A percentile compares a stretch with the other conserved stretches of the same genome.
Evolutionary conservation across 768 basidiomycete genomes (phyloP).

Genomic region (Cyclocybe cylindracea): DNA sequence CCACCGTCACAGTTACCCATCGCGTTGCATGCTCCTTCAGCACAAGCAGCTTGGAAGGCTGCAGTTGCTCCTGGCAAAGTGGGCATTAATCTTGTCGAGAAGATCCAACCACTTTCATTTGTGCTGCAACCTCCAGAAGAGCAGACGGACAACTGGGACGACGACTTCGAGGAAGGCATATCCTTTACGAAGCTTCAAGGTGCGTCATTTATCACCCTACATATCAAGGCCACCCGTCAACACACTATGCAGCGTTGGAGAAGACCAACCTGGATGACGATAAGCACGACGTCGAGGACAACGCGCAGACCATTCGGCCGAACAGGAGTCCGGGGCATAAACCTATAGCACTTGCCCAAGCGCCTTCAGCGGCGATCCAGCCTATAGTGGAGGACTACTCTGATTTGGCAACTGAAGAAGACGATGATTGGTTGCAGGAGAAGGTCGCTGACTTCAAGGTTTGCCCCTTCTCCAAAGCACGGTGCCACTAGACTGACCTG

Average conservation of each 20-base stretch:
- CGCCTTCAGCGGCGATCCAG: slow-evolving; percentile 60
- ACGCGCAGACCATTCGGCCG: slow-evolving; percentile 79
- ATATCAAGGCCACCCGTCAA: neutral
- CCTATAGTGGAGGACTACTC: slow-evolving; percentile 91
- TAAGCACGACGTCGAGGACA: slow-evolving; percentile 62
- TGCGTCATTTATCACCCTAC: slow-evolving; percentile 14
- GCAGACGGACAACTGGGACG: slow-evolving; percentile 96
- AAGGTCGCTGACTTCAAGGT: slow-evolving; percentile 89
- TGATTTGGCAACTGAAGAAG: slow-evolving; percentile 81
- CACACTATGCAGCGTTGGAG: slow-evolving; percentile 52
- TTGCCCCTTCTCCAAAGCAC: slow-evolving; percentile 8
- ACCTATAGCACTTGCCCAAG: slow-evolving; percentile 54
- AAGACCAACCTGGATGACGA: slow-evolving; percentile 60
- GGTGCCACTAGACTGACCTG: neutral
- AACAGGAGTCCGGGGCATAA: slow-evolving; percentile 65
- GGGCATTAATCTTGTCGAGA: slow-evolving; percentile 47
- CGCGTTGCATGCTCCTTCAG: slow-evolving; percentile 27
- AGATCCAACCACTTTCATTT: slow-evolving; percentile 65
- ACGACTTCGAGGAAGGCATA: slow-evolving; percentile 95
- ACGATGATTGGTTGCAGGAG: slow-evolving; percentile 63
- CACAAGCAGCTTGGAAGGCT: slow-evolving; percentile 35
- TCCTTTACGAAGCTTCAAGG: slow-evolving; percentile 84
- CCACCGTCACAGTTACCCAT: slow-evolving; percentile 29
- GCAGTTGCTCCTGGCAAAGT: slow-evolving; percentile 33
- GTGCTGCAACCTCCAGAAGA: slow-evolving; percentile 76